phyloP scores from a whole-genome alignment of 768 basidiomycete genomes.

The Collybia nuda region DNA sequence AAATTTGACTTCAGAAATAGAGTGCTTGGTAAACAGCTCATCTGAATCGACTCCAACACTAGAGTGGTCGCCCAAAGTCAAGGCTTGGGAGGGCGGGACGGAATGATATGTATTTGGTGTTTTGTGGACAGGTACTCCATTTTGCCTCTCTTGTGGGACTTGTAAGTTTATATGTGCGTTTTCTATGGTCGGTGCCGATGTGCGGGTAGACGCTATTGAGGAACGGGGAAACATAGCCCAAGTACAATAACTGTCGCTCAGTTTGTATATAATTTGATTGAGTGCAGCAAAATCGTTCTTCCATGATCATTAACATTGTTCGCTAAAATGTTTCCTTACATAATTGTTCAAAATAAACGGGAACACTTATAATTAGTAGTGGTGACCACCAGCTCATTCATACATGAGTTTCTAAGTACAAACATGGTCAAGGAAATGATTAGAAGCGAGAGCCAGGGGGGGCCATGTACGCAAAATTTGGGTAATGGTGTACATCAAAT shows the following conservation, averaged over 20 bases:
- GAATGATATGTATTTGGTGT: constrained; percentile 7
- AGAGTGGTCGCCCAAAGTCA: constrained; percentile 16
- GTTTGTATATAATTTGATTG: too few relatives aligned
- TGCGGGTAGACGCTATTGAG: constrained; percentile 17
- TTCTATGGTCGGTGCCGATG: constrained; percentile 16
- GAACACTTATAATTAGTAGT: too few relatives aligned
- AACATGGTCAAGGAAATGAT: constrained; percentile 6
- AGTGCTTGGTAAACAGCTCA: constrained; percentile 68
- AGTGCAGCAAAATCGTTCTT: too few relatives aligned
- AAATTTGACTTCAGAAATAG: constrained; percentile 69
- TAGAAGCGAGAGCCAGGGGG: constrained; percentile 7
- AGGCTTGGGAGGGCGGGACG: constrained; percentile 19
- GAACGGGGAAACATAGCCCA: constrained; percentile 23
- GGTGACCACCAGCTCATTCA: background rate
- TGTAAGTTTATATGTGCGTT: constrained; percentile 20
- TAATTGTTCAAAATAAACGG: constrained; percentile 7
- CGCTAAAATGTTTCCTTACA: constrained; percentile 5
- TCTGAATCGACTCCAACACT: constrained; percentile 54
- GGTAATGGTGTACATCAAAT: constrained; percentile 1
- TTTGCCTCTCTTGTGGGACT: constrained; percentile 13
- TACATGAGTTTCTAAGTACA: constrained; percentile 7
- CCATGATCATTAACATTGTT: too few relatives aligned
- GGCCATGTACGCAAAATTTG: constrained; percentile 11
- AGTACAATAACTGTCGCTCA: too few relatives aligned
- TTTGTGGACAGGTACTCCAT: background rate